phyloP scores from a whole-genome alignment of 2,329 filamentous ascomycete genomes.

The Curvularia spicifera region DNA sequence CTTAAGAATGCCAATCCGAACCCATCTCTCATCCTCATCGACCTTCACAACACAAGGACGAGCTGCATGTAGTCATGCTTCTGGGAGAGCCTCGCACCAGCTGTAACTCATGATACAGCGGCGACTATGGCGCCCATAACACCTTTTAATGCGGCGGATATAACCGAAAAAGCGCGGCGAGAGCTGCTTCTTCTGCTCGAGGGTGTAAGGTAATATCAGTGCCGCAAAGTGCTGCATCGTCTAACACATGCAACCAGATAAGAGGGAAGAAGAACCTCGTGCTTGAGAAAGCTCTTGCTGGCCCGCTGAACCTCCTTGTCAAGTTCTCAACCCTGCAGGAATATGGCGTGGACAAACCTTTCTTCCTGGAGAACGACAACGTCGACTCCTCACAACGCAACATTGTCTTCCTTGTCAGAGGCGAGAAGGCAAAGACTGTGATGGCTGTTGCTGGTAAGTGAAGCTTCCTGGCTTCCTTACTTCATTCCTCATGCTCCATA shows the following conservation, averaged over 20 bases:
- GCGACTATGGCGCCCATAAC: constrained; percentile 69
- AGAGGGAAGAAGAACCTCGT: constrained; percentile 98
- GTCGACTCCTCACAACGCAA: constrained; percentile 93
- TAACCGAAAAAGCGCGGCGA: constrained; percentile 82
- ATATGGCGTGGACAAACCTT: constrained; percentile 97
- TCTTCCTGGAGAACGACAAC: constrained; percentile 95
- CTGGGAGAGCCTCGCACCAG: constrained; percentile 7
- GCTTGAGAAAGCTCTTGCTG: constrained; percentile 87
- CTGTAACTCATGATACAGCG: constrained; percentile 19
- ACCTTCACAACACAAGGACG: constrained; percentile 14
- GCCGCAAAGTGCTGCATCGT: constrained; percentile 32
- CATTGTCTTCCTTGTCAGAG: constrained; percentile 89
- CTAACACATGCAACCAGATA: constrained; percentile 66
- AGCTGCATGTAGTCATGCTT: constrained; percentile 18
- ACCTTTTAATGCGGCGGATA: constrained; percentile 75
- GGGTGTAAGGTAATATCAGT: constrained; percentile 74
- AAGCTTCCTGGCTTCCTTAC: constrained; percentile 15
- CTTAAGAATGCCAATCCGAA: constrained; percentile 14
- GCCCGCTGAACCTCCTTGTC: constrained; percentile 86
- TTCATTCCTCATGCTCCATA: constrained; percentile 8
- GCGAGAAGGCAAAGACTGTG: constrained; percentile 84
- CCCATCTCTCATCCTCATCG: constrained; percentile 7
- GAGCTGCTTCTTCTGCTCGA: constrained; percentile 91
- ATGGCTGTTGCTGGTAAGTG: constrained; percentile 82
- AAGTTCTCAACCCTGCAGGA: constrained; percentile 96